Evolutionary conservation across 2,329 filamentous ascomycete species (phyloP), one percentile per base, ranked within the genome.

Genomic region (Penicillium sp.): DNA sequence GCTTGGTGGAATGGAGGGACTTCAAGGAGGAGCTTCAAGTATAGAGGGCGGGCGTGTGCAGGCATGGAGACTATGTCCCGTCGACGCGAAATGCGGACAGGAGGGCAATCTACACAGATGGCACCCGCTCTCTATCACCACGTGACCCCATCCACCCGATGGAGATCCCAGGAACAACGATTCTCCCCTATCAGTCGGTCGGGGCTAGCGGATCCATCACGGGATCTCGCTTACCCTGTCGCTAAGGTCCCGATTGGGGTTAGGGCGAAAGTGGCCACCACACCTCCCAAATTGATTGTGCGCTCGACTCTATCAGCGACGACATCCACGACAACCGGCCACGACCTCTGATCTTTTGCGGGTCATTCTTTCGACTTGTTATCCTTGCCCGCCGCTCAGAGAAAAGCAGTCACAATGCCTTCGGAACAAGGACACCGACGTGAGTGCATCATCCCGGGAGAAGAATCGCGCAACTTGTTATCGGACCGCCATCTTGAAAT

Each of bases 361-460:
- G 64, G 66, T 66, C 65, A 66, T 63, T 68, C 62, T 63, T 66
- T 65, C 63, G 64, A 70, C 65, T 70, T 69, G 58, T 64, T 63
- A 63, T 64, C 59, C 61, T 66, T 67, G 65, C 65, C 65, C 63
- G 66, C 60, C 64, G 65, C 65, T 68, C 67, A 69, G 68, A 68
- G 58, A 63, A 66, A 62, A 61, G 65, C 72, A 76, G 76, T 77
- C 84, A 90, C 82, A 75, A 93, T 93, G 87, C 82, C 85, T 86
- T 85, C 86, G 72, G 86, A 88, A 83, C 80, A 85, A 73, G 86
- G 86, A 77, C 86, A 90, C 84, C 83, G 87, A 86, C 80, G 87
- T 91, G 78, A 87, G 87, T 87, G 50, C 61, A 25, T 43, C 18
- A 57, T 45, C 47, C 53, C 57, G 56, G 40, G 53, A 39, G 43